A percentile compares a stretch with the other conserved stretches of the same genome.
Evolutionary conservation across 805 yeast species (phyloP).

Genomic region (Millerozyma miso): DNA sequence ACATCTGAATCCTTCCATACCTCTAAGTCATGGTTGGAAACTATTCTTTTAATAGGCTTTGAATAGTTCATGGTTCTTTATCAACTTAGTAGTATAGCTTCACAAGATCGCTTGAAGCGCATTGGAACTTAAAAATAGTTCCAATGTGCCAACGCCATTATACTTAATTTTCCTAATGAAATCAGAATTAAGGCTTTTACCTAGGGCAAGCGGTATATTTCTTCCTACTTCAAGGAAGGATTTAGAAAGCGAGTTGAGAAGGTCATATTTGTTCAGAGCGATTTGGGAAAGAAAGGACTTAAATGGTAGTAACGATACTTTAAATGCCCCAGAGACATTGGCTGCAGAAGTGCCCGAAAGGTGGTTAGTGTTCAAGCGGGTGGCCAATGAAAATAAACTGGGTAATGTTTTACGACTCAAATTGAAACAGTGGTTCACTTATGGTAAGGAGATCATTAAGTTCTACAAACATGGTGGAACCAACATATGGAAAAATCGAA

Average conservation of each 20-base stretch:
- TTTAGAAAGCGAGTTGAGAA: slow-evolving; percentile 8
- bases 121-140: too few species aligned
- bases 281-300: slow-evolving; percentile 11
- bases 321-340: slow-evolving; percentile 28
- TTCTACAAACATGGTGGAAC: slow-evolving; percentile 59
- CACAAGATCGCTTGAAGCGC: too few species aligned
- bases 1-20: slow-evolving; percentile 54
- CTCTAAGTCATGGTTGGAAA: slow-evolving; percentile 56
- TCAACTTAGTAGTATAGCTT: too few species aligned
- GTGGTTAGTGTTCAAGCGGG: slow-evolving; percentile 21
- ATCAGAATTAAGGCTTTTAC: neutral
- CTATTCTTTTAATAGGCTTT: slow-evolving; percentile 37
- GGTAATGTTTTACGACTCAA: slow-evolving; percentile 14
- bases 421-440: slow-evolving; percentile 37
- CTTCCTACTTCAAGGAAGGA: slow-evolving; percentile 9
- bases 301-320: slow-evolving; percentile 3
- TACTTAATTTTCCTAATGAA: neutral
- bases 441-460: slow-evolving; percentile 41
- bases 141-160: too few species aligned
- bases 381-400: slow-evolving; percentile 16
- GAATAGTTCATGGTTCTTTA: neutral
- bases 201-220: neutral
- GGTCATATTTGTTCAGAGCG: slow-evolving; percentile 12
- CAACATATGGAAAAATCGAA: slow-evolving; percentile 48
- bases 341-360: slow-evolving; percentile 27